Base-by-base conservation (phyloP, 352 stramenopile genomes). In the Phytophthora citrophthora region DNA sequence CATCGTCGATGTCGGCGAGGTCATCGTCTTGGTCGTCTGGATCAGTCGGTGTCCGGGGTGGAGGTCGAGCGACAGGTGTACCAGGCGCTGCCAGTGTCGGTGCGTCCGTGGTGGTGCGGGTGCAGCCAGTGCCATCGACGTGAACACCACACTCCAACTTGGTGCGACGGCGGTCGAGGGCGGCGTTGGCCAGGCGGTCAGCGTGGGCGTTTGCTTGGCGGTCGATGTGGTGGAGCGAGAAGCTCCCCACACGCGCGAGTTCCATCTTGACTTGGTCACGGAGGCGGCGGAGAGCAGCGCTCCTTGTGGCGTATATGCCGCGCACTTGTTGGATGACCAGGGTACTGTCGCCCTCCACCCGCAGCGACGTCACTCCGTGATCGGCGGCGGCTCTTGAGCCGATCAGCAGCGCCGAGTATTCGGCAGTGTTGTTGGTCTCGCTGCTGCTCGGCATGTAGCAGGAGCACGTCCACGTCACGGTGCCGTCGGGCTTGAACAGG, bases 351-450 rank as follows among this genome's bases (percentile, higher is more conserved):
- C 62, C 54, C 15, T 70, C 43, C 6, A 70, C 23, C 7, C 34
- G 40, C 0, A 73, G 53, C 0, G 3, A 12, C 2, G 1, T 23
- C 5, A 18, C 36, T 0, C 65, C 65, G 24, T 66, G 59, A 3
- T 70, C 26, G 0, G 57, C 27, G 0, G 63, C 59, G 15, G 49
- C 45, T 13, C 54, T 12, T 0, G 51, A 10, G 11, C 70, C 64
- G 31, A 61, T 27, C 24, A 74, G 60, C 45, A 77, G 31, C 10
- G 54, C 59, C 8, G 45, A 55, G 55, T 71, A 77, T 29, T 77
- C 69, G 6, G 64, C 56, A 0, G 63, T 74, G 45, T 74, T 77
- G 45, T 77, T 77, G 0, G 64, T 77, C 13, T 61, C 38, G 0
- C 2, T 24, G 36, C 27, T 54, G 27, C 43, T 48, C 24, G 52